Base-by-base conservation (phyloP, 2,329 filamentous ascomycete species). In the Ceratocystis huliohia region DNA sequence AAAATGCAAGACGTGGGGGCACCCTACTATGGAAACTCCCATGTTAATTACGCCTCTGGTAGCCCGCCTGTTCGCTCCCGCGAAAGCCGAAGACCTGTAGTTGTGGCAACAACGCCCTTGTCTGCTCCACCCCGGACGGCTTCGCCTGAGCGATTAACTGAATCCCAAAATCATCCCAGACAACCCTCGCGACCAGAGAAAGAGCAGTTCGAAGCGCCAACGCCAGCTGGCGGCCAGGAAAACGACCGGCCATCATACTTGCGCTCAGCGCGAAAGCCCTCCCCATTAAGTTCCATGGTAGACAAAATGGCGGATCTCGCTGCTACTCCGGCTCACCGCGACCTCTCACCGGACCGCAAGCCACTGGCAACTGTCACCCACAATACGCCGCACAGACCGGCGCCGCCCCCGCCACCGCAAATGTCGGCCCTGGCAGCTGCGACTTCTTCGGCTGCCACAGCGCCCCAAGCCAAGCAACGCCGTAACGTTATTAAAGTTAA, bases 371-470 rank as follows among this genome's bases (percentile, higher is more conserved):
- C 78, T 1, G 78, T 85, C 66, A 82, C 76, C 70, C 79, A 81
- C 66, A 87, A 86, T 70, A 96, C 91, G 3, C 91, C 91, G 10
- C 88, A 85, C 72, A 81, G 91, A 70, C 82, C 88, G 25, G 90
- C 90, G 1, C 88, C 87, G 0, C 87, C 85, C 0, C 93, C 93
- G 2, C 91, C 91, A 6, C 93, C 94, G 0, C 97, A 96, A 75
- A 97, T 97, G 93, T 94, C 89, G 1, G 88, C 96, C 6, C 78
- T 96, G n/a, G 91, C 97, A 70, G 88, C 92, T 2, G 93, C 91
- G 1, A 96, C 93, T 1, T 85, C 90, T 2, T 82, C 84, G 3
- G 63, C 48, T 3, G 62, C 48, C 5, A 17, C 53, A 6, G 66
- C 66, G 6, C 64, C 64, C 8, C 88, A 92, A 72, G 79, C 79